Evolutionary conservation across 495 filamentous ascomycete species (phyloP).

Genomic region (Talaromyces ruber): DNA sequence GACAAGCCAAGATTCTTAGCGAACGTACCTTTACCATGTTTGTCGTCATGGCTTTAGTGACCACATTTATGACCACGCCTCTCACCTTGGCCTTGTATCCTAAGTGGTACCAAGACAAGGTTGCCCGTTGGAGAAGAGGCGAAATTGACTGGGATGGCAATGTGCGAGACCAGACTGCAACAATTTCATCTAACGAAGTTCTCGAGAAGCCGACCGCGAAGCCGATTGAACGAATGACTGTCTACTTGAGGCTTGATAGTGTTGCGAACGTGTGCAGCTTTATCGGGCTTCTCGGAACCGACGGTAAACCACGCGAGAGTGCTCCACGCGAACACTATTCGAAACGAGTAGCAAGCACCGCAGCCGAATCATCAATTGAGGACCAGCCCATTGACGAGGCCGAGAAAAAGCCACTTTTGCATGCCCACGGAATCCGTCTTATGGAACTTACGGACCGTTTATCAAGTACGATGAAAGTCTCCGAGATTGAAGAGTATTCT

Average conservation of each 20-base stretch:
- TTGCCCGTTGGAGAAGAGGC: slow-evolving; percentile 81
- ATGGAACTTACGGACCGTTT: slow-evolving; percentile 87
- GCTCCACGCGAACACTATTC: slow-evolving; percentile 41
- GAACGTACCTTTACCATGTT: slow-evolving; percentile 92
- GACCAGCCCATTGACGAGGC: slow-evolving; percentile 6
- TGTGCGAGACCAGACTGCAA: slow-evolving; percentile 16
- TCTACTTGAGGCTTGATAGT: slow-evolving; percentile 81
- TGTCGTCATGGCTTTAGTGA: slow-evolving; percentile 94
- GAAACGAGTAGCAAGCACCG: slow-evolving; percentile 18
- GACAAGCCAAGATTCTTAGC: slow-evolving; percentile 84
- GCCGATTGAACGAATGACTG: slow-evolving; percentile 41
- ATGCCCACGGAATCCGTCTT: slow-evolving; percentile 79
- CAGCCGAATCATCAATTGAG: slow-evolving; percentile 11
- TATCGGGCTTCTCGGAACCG: slow-evolving; percentile 56
- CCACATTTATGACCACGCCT: slow-evolving; percentile 86
- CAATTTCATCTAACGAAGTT: slow-evolving; percentile 23
- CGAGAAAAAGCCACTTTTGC: slow-evolving; percentile 39
- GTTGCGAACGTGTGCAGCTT: slow-evolving; percentile 81
- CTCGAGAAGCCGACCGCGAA: slow-evolving; percentile 22
- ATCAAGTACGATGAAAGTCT: slow-evolving; percentile 91
- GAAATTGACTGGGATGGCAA: slow-evolving; percentile 90
- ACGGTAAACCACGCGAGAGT: slow-evolving; percentile 11
- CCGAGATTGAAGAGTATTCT: slow-evolving; percentile 69
- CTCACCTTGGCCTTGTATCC: slow-evolving; percentile 74
- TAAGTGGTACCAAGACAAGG: slow-evolving; percentile 81